phyloP scores from a whole-genome alignment of 2,329 filamentous ascomycete genomes.

The Monosporascus sp. region DNA sequence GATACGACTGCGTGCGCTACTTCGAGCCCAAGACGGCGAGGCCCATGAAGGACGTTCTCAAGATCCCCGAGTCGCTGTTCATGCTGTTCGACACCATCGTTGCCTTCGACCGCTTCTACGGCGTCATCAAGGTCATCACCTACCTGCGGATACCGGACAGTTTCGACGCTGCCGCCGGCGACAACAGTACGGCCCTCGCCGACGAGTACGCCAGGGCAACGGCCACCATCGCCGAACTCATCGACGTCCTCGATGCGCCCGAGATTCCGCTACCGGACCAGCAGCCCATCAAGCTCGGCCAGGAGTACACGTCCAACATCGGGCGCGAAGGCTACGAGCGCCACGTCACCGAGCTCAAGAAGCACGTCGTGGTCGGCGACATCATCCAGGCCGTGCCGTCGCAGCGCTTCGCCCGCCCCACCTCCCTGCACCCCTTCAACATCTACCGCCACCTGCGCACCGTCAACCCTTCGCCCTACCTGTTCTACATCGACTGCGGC shows the following conservation, averaged over 20 bases:
- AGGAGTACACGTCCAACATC: slow-evolving; percentile 88
- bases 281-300: slow-evolving; percentile 63
- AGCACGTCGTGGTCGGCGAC: slow-evolving; percentile 86
- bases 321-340: slow-evolving; percentile 81
- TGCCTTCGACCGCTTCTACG: slow-evolving; percentile 91
- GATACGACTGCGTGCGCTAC: slow-evolving; percentile 95
- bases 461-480: slow-evolving; percentile 95
- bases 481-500: slow-evolving; percentile 90
- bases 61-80: slow-evolving; percentile 90
- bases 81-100: slow-evolving; percentile 96
- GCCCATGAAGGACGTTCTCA: slow-evolving; percentile 79
- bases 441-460: slow-evolving; percentile 93
- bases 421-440: slow-evolving; percentile 92
- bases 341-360: slow-evolving; percentile 82
- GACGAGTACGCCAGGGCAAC: slow-evolving; percentile 66
- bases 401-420: slow-evolving; percentile 86
- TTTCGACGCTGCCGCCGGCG: slow-evolving; percentile 32
- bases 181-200: slow-evolving; percentile 38
- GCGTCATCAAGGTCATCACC: slow-evolving; percentile 87
- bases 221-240: slow-evolving; percentile 58
- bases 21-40: slow-evolving; percentile 96
- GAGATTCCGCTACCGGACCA: slow-evolving; percentile 76
- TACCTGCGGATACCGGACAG: slow-evolving; percentile 69
- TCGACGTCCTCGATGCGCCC: slow-evolving; percentile 67
- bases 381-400: slow-evolving; percentile 98